These are phyloP conservation scores for Didymella segeticola DNA, from an alignment of 2,329 filamentous ascomycete genomes.

Conservation along the genomic window DNA sequence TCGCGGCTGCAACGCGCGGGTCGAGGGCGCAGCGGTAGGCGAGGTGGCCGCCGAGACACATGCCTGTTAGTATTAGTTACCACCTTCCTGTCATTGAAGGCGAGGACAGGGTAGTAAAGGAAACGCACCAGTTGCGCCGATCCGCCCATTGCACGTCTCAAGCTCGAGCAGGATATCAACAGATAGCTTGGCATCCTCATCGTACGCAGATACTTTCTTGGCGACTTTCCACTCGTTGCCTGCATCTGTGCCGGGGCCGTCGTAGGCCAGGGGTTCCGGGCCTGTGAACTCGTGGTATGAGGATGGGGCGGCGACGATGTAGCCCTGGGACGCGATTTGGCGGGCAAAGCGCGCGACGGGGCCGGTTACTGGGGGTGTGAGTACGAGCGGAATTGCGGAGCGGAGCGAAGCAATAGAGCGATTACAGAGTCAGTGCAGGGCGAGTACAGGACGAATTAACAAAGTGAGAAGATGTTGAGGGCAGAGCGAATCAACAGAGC, in stretches of 20 bases:
- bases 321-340: conserved; percentile 90
- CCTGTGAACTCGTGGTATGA: conserved; percentile 94
- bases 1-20: conserved; percentile 74
- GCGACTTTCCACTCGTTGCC: conserved; percentile 87
- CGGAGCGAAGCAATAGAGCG: too few relatives aligned
- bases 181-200: conserved; percentile 61
- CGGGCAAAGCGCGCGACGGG: conserved; percentile 88
- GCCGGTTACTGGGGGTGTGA: conserved; percentile 69
- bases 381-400: not conserved
- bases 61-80: too few relatives aligned
- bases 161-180: conserved; percentile 52
- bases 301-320: conserved; percentile 89
- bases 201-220: conserved; percentile 87
- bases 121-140: conserved; percentile 53
- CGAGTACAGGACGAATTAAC: too few relatives aligned
- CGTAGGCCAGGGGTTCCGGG: conserved; percentile 82
- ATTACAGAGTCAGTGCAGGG: too few relatives aligned
- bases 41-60: conserved; percentile 93
- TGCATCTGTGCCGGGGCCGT: conserved; percentile 83
- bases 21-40: conserved; percentile 78
- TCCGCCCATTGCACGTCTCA: conserved; percentile 70
- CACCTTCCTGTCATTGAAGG: too few relatives aligned
- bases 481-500: too few relatives aligned
- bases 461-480: not conserved
- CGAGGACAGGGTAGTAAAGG: too few relatives aligned